Percentiles rank a stretch among this genome's conserved stretches.
phyloP scores from a whole-genome alignment of 768 basidiomycete species.

The Leucogyrophana mollusca region DNA sequence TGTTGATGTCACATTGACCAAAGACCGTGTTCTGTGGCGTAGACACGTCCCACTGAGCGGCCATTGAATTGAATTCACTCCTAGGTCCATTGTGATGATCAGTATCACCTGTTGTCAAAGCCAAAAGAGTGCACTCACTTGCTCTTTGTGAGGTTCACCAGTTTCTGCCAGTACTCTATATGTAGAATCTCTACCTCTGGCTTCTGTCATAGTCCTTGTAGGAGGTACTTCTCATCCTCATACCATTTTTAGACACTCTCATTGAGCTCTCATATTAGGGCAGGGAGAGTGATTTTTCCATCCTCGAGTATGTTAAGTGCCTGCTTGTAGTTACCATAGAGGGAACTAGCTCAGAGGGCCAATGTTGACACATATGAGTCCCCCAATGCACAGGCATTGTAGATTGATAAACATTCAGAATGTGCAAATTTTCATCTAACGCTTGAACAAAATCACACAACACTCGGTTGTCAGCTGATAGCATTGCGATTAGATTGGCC shows the following conservation, averaged over 20 bases:
- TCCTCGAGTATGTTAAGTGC: slow-evolving; percentile 17
- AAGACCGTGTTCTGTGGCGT: neutral
- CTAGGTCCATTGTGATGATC: too few species aligned
- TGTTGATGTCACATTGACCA: neutral
- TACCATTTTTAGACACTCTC: slow-evolving; percentile 8
- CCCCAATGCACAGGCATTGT: too few species aligned
- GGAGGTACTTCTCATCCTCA: slow-evolving; percentile 4
- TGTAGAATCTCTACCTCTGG: too few species aligned
- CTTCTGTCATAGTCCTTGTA: neutral
- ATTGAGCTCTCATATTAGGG: slow-evolving; percentile 5
- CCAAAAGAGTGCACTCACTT: slow-evolving; percentile 14
- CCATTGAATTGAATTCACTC: neutral
- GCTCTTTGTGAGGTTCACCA: neutral
- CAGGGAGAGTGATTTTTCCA: neutral
- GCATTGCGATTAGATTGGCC: too few species aligned
- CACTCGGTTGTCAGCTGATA: too few species aligned
- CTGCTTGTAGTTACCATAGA: too few species aligned
- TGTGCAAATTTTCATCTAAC: too few species aligned
- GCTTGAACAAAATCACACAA: too few species aligned
- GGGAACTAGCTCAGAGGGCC: too few species aligned
- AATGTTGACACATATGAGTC: too few species aligned
- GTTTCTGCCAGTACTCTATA: slow-evolving; percentile 15
- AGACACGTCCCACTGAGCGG: neutral
- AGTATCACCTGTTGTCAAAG: too few species aligned
- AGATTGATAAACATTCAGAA: too few species aligned